phyloP scores from a whole-genome alignment of 768 basidiomycete genomes.

The Coprinopsis sp. region DNA sequence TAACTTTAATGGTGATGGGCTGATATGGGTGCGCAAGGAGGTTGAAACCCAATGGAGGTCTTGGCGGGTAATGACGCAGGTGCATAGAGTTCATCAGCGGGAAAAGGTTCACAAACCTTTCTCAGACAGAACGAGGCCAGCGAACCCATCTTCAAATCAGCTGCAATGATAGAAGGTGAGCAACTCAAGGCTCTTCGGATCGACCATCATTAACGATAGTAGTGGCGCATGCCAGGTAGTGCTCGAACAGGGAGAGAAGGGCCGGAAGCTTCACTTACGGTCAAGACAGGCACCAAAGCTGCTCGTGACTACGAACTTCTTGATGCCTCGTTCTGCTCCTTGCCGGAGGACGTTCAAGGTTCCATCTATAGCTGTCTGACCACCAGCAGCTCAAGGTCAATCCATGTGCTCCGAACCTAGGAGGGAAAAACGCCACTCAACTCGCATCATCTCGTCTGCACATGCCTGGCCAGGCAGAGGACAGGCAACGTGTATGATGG shows the following conservation, averaged over 20 bases:
- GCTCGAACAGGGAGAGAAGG: neutral
- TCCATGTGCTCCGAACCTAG: neutral
- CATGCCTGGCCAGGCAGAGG: constrained; percentile 25
- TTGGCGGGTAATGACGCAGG: neutral
- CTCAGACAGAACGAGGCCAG: constrained; percentile 21
- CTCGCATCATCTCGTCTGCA: constrained; percentile 21
- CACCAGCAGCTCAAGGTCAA: neutral
- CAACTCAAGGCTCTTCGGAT: no score
- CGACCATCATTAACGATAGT: no score
- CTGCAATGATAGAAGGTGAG: constrained; percentile 8
- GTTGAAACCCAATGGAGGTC: neutral
- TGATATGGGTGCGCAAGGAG: neutral
- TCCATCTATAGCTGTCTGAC: constrained; percentile 34
- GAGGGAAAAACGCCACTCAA: constrained; percentile 11
- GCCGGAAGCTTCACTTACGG: constrained; percentile 18
- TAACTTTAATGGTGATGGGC: neutral
- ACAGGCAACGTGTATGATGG: constrained; percentile 42
- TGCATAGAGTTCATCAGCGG: neutral
- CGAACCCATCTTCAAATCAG: constrained; percentile 17
- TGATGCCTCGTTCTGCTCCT: constrained; percentile 31
- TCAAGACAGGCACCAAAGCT: constrained; percentile 28
- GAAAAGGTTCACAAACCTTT: constrained; percentile 10
- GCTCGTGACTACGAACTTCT: constrained; percentile 31
- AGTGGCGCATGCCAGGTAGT: no score
- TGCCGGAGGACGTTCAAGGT: constrained; percentile 38